A percentile compares a stretch with the other conserved stretches of the same genome.
Evolutionary conservation across 2,329 filamentous ascomycete genomes (phyloP).

Genomic region (Cytospora chrysosperma): DNA sequence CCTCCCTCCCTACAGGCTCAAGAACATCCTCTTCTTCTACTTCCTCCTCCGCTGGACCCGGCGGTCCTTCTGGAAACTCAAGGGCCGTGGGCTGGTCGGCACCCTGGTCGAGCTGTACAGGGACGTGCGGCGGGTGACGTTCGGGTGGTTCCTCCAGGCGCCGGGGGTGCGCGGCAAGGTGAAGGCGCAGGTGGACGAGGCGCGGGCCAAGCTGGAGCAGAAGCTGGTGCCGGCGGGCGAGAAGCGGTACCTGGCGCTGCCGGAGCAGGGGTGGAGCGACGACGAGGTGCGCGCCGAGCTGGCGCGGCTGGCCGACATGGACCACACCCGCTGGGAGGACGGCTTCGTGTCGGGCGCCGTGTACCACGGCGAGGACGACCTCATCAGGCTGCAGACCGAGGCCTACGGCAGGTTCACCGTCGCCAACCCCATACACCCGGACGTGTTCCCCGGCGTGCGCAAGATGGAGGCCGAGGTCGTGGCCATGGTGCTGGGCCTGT

Average conservation of each 20-base stretch:
- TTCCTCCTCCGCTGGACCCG: conserved; percentile 84
- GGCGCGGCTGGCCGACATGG: conserved; percentile 74
- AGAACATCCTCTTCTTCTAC: conserved; percentile 84
- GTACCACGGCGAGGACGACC: conserved; percentile 84
- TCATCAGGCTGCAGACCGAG: conserved; percentile 83
- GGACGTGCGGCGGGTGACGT: conserved; percentile 69
- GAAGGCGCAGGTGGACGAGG: conserved; percentile 77
- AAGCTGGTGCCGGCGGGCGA: conserved; percentile 78
- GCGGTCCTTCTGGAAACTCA: conserved; percentile 77
- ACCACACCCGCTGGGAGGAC: conserved; percentile 96
- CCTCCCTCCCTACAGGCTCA: conserved; percentile 66
- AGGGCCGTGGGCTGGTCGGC: conserved; percentile 83
- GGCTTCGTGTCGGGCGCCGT: conserved; percentile 92
- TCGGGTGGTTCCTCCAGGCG: conserved; percentile 80
- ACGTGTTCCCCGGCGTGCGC: conserved; percentile 94
- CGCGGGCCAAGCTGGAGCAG: conserved; percentile 74
- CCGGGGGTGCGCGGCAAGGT: conserved; percentile 87
- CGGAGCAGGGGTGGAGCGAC: conserved; percentile 77
- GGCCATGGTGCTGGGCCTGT: conserved; percentile 87
- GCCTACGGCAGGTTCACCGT: conserved; percentile 95
- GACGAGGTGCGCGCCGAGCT: conserved; percentile 81
- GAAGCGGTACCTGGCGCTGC: conserved; percentile 72
- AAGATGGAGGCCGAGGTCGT: conserved; percentile 99
- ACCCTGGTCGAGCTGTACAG: conserved; percentile 73
- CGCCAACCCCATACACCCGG: conserved; percentile 93